These are phyloP conservation scores for Penicillium flavigenum DNA, from an alignment of 495 filamentous ascomycete genomes.

Conservation along the genomic window DNA sequence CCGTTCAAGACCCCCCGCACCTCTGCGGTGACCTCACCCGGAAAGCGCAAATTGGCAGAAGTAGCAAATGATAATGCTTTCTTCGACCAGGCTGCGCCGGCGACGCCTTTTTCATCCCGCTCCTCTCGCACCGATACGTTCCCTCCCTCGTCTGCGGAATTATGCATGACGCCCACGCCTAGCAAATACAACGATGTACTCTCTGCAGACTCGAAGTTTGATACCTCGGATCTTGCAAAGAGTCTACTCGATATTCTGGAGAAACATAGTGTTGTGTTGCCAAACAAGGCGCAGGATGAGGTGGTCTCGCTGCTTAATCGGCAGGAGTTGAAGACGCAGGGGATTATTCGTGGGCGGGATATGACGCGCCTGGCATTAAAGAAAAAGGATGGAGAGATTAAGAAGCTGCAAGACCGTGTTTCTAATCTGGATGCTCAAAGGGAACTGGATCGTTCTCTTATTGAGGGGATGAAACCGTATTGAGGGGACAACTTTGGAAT, in stretches of 20 bases:
- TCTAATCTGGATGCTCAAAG: conserved; percentile 31
- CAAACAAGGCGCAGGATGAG: conserved; percentile 38
- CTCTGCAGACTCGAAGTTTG: conserved; percentile 22
- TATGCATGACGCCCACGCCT: conserved; percentile 52
- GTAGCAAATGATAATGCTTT: conserved; percentile 11
- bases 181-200: conserved; percentile 43
- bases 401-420: conserved; percentile 51
- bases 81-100: conserved; percentile 15
- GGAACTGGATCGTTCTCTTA: conserved; percentile 46
- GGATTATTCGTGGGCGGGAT: conserved; percentile 62
- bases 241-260: conserved; percentile 54
- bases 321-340: conserved; percentile 55
- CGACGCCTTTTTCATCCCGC: conserved; percentile 27
- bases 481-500: not conserved
- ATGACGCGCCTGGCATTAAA: conserved; percentile 59
- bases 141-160: conserved; percentile 34
- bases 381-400: conserved; percentile 61
- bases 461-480: conserved; percentile 17
- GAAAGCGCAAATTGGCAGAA: conserved; percentile 52
- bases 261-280: conserved; percentile 44
- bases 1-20: conserved; percentile 45
- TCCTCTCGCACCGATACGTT: conserved; percentile 22
- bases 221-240: conserved; percentile 50
- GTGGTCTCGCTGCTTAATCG: conserved; percentile 52
- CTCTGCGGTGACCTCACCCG: conserved; percentile 47